Conservation (phyloP, 306 rosid genomes). For the Corylus avellana region DNA sequence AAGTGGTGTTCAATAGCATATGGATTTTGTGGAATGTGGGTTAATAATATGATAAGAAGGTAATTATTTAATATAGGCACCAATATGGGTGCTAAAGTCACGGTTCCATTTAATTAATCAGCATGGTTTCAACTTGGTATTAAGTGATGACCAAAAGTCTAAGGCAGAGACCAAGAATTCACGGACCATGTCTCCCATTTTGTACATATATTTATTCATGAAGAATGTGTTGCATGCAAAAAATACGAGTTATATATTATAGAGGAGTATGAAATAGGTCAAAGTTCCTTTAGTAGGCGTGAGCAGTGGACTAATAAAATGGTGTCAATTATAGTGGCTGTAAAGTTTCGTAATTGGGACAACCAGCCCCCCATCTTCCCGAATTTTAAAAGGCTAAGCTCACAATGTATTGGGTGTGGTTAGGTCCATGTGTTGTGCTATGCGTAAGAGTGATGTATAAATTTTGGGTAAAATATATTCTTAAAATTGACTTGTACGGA, state of each 20-base stretch:
- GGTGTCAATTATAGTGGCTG: conserved; percentile 2
- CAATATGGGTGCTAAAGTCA: background rate
- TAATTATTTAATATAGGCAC: background rate
- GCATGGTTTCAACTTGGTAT: background rate
- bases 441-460: background rate
- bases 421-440: background rate
- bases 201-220: background rate
- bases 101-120: background rate
- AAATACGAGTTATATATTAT: background rate
- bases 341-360: conserved; percentile 14
- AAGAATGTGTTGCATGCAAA: conserved; percentile 15
- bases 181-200: conserved; percentile 23
- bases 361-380: conserved; percentile 22
- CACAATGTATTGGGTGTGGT: background rate
- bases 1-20: background rate
- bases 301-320: conserved; percentile 21
- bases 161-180: conserved; percentile 21
- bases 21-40: background rate
- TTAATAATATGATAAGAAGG: background rate
- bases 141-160: background rate
- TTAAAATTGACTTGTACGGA: too few relatives aligned
- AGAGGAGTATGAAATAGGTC: background rate
- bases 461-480: too few relatives aligned
- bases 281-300: conserved; percentile 21
- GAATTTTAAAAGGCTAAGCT: conserved; percentile 16